phyloP scores from a whole-genome alignment of 1,139 yeast genomes.

The Meyerozyma smithsonii region DNA sequence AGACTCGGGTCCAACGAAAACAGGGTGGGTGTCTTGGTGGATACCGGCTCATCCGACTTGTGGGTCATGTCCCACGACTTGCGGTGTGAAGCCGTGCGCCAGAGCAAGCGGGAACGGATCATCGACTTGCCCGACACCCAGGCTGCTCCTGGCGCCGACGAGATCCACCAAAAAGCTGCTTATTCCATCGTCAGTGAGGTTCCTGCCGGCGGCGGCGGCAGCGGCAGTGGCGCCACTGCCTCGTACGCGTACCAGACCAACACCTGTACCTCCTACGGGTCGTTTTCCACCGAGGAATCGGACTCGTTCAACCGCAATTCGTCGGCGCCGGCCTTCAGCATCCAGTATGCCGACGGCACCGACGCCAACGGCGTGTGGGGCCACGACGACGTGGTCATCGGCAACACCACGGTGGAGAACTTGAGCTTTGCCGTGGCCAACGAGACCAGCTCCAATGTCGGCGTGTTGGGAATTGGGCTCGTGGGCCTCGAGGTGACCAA shows the following conservation, averaged over 20 bases:
- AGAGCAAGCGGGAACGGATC: not conserved
- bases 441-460: slow-evolving; percentile 36
- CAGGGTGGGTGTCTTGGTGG: slow-evolving; percentile 31
- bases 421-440: slow-evolving; percentile 52
- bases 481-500: slow-evolving; percentile 43
- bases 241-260: slow-evolving; percentile 9
- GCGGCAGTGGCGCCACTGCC: slow-evolving; percentile 9
- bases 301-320: slow-evolving; percentile 27
- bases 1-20: slow-evolving; percentile 31
- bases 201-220: slow-evolving; percentile 7
- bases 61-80: slow-evolving; percentile 40
- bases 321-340: slow-evolving; percentile 32
- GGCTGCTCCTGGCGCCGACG: too few species aligned
- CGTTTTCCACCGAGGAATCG: slow-evolving; percentile 33
- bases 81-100: slow-evolving; percentile 13
- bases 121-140: not conserved
- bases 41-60: slow-evolving; percentile 45
- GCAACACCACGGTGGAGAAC: slow-evolving; percentile 33
- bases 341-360: slow-evolving; percentile 61
- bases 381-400: slow-evolving; percentile 37
- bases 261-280: slow-evolving; percentile 36
- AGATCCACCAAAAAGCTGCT: not conserved
- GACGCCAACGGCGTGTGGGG: slow-evolving; percentile 61
- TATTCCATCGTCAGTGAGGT: slow-evolving; percentile 3
- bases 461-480: slow-evolving; percentile 55